A percentile compares a stretch with the other conserved stretches of the same genome.
phyloP scores from a whole-genome alignment of 495 filamentous ascomycete species.

The Neurospora pannonica region DNA sequence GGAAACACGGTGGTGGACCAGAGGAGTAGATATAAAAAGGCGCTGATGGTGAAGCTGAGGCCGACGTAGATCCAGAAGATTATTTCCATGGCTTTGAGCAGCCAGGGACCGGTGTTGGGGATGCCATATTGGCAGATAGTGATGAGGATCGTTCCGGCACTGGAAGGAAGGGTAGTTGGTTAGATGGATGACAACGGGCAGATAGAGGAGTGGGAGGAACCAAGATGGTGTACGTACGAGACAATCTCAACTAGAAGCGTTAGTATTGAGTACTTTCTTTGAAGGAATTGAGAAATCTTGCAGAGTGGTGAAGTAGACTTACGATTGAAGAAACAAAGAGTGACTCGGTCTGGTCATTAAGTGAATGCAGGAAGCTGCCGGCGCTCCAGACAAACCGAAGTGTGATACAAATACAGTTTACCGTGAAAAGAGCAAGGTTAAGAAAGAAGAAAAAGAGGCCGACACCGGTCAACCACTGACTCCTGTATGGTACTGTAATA shows the following conservation, averaged over 20 bases:
- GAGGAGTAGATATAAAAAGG: slow-evolving; percentile 63
- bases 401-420: slow-evolving; percentile 58
- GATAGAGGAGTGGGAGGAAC: slow-evolving; percentile 2
- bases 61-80: slow-evolving; percentile 68
- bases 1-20: slow-evolving; percentile 59
- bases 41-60: slow-evolving; percentile 53
- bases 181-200: background rate
- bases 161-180: slow-evolving; percentile 6
- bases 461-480: slow-evolving; percentile 59
- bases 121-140: slow-evolving; percentile 75
- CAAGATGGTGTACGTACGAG: slow-evolving; percentile 20
- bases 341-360: slow-evolving; percentile 69
- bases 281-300: background rate
- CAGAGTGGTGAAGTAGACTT: slow-evolving; percentile 1
- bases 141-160: slow-evolving; percentile 65
- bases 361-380: slow-evolving; percentile 60
- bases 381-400: slow-evolving; percentile 63
- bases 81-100: slow-evolving; percentile 49
- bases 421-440: slow-evolving; percentile 62
- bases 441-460: slow-evolving; percentile 67
- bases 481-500: slow-evolving; percentile 54
- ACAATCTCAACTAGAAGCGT: slow-evolving; percentile 27
- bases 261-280: background rate
- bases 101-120: slow-evolving; percentile 56
- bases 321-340: slow-evolving; percentile 70